Conservation (phyloP, 768 basidiomycete genomes). For the Tylopilus sp. region DNA sequence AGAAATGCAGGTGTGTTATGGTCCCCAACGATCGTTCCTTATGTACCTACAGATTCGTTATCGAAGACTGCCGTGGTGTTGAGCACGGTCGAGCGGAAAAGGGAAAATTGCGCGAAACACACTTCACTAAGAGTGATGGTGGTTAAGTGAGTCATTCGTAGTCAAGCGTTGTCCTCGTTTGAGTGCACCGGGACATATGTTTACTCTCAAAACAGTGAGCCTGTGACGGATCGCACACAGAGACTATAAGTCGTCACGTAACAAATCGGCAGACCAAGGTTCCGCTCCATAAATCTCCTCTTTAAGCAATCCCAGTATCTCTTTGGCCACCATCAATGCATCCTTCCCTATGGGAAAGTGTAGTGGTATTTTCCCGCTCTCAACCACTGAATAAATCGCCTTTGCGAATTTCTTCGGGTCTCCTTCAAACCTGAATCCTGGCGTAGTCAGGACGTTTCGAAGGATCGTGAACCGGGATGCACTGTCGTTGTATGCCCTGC, state of each 20-base stretch:
- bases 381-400: conserved; percentile 6
- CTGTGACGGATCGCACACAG: too few species aligned
- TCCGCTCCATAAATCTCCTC: conserved; percentile 2
- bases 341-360: conserved; percentile 13
- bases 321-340: conserved; percentile 1
- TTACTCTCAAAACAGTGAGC: too few species aligned
- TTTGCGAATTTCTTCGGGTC: conserved; percentile 12
- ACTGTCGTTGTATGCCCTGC: conserved; percentile 4
- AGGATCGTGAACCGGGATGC: background rate
- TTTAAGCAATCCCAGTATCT: background rate
- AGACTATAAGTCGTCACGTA: conserved; percentile 1
- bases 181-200: too few species aligned
- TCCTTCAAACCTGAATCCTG: conserved; percentile 1
- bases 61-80: too few species aligned
- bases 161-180: too few species aligned
- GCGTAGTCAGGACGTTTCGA: background rate
- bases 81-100: background rate
- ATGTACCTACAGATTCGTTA: background rate
- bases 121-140: too few species aligned
- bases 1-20: background rate
- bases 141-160: too few species aligned
- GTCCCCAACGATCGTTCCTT: background rate
- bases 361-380: conserved; percentile 9
- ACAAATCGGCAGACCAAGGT: conserved; percentile 10
- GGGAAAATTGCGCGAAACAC: too few species aligned